Base-by-base conservation (phyloP, 345 rosid species). In the Pistacia integerrima region DNA sequence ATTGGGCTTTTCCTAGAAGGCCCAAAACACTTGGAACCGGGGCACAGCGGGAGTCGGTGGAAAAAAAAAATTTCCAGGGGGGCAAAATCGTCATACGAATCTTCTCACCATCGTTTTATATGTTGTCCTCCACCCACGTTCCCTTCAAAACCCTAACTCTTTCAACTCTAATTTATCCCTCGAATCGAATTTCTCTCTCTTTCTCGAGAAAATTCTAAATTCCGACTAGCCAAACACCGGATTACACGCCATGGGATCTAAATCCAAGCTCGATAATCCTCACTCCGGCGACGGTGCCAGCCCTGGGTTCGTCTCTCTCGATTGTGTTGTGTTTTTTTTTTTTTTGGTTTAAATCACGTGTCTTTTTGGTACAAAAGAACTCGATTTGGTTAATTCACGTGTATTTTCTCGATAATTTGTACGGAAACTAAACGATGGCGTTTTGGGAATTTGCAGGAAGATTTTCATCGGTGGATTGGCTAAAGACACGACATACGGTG, bases 381-480 rank as follows among this genome's bases (percentile, higher is more conserved):
- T 30, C 13, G 5, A 20, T 48, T 28, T 16, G 3, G 3, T 8
- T 2, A n/a, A 28, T 22, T 20, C 11, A n/a, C 20, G 4, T 5
- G 30, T 22, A 14, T 17, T 5, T 30, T 28, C 14, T 62, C 20
- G 36, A 20, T 2, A 5, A 12, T 48, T 70, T 16, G 1, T 22
- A 0, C 22, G 35, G 49, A 4, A 17, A 4, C 14, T 30, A 44
- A 69, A 16, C 59, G 11, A 4, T 54, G 36, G 28, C 7, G 76
- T 60, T 74, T 72, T 51, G 68, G n/a, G 57, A 46, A n/a, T 3
- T 66, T 25, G 80, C 85, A 88, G 97, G 82, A 94, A 94, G 76
- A 92, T 94, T 72, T 94, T 94, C 60, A 89, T 92, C 8, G 98
- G 98, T 75, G 97, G 98, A 58, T 87, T 94, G 61, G 92, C 94